These are phyloP conservation scores for Hyaloperonospora brassicae DNA, from an alignment of 352 stramenopile species.

Conservation along the genomic window DNA sequence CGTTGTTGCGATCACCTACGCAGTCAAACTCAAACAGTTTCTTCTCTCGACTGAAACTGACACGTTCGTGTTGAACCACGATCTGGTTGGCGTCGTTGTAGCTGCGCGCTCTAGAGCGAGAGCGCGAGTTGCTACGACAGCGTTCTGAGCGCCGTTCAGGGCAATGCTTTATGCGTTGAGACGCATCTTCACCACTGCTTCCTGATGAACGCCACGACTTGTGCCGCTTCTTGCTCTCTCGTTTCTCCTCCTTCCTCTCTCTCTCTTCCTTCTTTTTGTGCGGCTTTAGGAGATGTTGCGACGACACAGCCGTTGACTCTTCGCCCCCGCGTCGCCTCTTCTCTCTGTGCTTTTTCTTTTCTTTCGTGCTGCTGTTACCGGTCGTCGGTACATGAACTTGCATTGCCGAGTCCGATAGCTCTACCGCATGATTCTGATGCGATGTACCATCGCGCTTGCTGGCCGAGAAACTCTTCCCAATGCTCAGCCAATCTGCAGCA, in stretches of 20 bases:
- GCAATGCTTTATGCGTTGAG: neutral
- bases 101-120: conserved; percentile 7
- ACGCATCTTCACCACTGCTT: conserved; percentile 13
- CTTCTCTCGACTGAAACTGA: conserved; percentile 6
- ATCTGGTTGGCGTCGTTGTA: conserved; percentile 7
- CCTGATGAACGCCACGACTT: conserved; percentile 11
- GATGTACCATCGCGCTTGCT: conserved; percentile 2
- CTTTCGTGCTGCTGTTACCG: conserved; percentile 13
- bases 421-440: conserved; percentile 2
- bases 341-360: conserved; percentile 23
- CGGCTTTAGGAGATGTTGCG: conserved; percentile 20
- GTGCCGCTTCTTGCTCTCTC: conserved; percentile 24
- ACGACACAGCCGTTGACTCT: conserved; percentile 3
- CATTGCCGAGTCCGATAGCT: conserved; percentile 9
- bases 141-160: conserved; percentile 6
- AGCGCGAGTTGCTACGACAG: conserved; percentile 13
- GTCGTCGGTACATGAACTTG: conserved; percentile 22
- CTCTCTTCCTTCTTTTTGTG: conserved; percentile 35
- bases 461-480: conserved; percentile 27
- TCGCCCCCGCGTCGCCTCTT: conserved; percentile 12
- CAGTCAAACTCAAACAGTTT: conserved; percentile 64
- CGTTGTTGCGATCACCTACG: conserved; percentile 57
- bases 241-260: conserved; percentile 29
- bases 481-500: conserved; percentile 39
- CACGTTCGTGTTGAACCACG: conserved; percentile 5